Conservation (phyloP, 1,284 basidiomycete genomes). For the Cystobasidiaceae sp. region DNA sequence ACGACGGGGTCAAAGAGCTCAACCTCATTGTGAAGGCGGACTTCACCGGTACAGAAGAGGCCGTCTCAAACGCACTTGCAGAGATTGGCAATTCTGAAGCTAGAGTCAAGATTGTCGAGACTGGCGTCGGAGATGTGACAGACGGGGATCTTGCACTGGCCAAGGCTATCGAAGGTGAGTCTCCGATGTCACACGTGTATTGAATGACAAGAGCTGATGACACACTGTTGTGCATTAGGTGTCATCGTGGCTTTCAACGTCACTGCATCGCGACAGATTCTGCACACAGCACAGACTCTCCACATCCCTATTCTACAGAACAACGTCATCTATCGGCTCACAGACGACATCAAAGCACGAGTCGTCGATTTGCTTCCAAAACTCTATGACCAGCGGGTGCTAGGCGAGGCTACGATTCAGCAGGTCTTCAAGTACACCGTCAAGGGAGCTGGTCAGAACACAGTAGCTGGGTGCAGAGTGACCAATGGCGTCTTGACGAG, state of each 20-base stretch:
- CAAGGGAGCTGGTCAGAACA: conserved; percentile 60
- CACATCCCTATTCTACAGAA: conserved; percentile 66
- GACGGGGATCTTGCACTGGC: conserved; percentile 87
- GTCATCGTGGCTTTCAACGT: conserved; percentile 89
- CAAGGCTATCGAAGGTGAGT: conserved; percentile 72
- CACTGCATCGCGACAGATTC: conserved; percentile 58
- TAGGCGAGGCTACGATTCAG: conserved; percentile 76
- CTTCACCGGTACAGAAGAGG: conserved; percentile 93
- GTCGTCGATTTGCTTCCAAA: conserved; percentile 71
- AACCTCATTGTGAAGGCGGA: conserved; percentile 85
- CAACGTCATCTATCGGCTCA: conserved; percentile 82
- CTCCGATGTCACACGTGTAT: no score
- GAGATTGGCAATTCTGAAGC: conserved; percentile 86
- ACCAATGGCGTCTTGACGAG: conserved; percentile 71
- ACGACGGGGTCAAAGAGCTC: conserved; percentile 59
- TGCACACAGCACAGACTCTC: conserved; percentile 58
- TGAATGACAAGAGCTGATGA: not conserved
- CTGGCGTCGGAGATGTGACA: conserved; percentile 79
- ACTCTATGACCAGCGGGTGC: conserved; percentile 68
- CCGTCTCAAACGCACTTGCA: conserved; percentile 74
- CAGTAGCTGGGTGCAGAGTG: conserved; percentile 83
- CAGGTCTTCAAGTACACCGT: conserved; percentile 77
- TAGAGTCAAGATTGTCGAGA: conserved; percentile 71
- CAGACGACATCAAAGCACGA: conserved; percentile 70
- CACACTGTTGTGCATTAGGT: conserved; percentile 51